phyloP scores from a whole-genome alignment of 2,329 filamentous ascomycete species.

The Phoma sp. region DNA sequence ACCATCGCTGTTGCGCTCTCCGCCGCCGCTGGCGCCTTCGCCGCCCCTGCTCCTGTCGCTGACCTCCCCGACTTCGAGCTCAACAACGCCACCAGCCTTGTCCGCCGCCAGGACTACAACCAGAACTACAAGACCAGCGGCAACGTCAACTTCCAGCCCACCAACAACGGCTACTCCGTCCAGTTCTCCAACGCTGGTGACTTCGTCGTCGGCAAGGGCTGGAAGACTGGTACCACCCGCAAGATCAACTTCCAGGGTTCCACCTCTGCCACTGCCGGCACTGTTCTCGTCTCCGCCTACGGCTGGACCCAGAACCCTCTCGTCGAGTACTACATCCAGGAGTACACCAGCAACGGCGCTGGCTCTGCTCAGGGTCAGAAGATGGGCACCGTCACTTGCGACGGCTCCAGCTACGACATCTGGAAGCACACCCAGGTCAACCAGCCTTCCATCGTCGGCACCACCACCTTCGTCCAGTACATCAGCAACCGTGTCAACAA shows the following conservation, averaged over 20 bases:
- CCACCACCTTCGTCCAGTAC: constrained; percentile 58
- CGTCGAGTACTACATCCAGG: constrained; percentile 59
- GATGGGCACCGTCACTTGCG: constrained; percentile 35
- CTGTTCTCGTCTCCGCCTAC: constrained; percentile 52
- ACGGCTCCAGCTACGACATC: constrained; percentile 41
- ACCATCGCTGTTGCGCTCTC: constrained; percentile 30
- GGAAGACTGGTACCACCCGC: constrained; percentile 37
- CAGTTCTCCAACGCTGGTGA: constrained; percentile 37
- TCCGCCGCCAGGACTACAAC: constrained; percentile 42
- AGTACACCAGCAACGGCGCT: constrained; percentile 54
- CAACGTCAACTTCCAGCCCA: constrained; percentile 36
- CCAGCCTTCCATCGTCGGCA: constrained; percentile 56
- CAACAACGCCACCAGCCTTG: constrained; percentile 16
- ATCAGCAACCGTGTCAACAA: constrained; percentile 45
- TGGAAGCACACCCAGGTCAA: constrained; percentile 45
- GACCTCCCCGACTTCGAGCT: constrained; percentile 41
- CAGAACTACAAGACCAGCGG: constrained; percentile 44
- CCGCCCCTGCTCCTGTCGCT: constrained; percentile 27
- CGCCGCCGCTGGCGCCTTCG: constrained; percentile 26
- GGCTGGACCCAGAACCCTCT: constrained; percentile 60
- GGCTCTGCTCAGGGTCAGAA: constrained; percentile 37
- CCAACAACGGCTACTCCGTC: constrained; percentile 37
- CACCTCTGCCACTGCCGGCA: constrained; percentile 30
- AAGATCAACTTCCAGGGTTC: constrained; percentile 39
- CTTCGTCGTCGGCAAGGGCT: constrained; percentile 44